Evolutionary conservation across 2,329 filamentous ascomycete species (phyloP), one percentile per base, ranked within the genome.

Genomic region (Magnaporthiopsis rhizophila): DNA sequence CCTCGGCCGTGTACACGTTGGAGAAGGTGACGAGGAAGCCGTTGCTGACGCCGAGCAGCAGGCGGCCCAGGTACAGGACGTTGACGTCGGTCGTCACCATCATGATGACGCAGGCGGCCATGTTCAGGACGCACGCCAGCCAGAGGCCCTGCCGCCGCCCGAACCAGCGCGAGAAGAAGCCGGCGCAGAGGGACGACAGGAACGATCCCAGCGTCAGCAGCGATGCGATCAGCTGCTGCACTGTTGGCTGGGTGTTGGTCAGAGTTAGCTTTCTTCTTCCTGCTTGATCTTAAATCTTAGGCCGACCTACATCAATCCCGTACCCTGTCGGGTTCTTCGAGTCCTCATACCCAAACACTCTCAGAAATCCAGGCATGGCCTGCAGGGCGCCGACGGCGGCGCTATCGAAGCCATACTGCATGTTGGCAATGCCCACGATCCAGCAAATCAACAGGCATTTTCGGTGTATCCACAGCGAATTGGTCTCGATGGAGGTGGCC

Each of bases 1-100:
- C 69, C 63, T 71, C 70, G 34, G 65, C 67, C 64, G 68, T 70
- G 53, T 67, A 69, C 0, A 67, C 70, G 8, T 68, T 68, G 53
- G 66, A 69, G 58, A 67, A 83, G 1, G 80, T 81, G 77, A 83
- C 80, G 69, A 83, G 78, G 66, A 81, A 80, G 3, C 81, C 81
- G 67, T 83, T 83, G 1, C 80, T 80, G 3, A 83, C 66, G 11
- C 82, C 82, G 63, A 83, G 80, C 26, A 84, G 69, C n/a, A 84
- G 68, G 62, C 82, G 77, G 13, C 79, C 82, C 34, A 77, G 74
- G 65, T 85, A 84, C 11, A 85, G 74, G 3, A 76, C 80, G 21
- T 74, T 79, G 50, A 84, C 80, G 58, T 74, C 71, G 1, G 74
- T 76, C 0, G 79, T 80, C 6, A 77, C 76, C 77, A 84, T 82